Percentiles rank a stretch among this genome's conserved stretches.
These are phyloP conservation scores for Fragaria nilgerrensis DNA, from an alignment of 306 rosid species.

Conservation along the genomic window DNA sequence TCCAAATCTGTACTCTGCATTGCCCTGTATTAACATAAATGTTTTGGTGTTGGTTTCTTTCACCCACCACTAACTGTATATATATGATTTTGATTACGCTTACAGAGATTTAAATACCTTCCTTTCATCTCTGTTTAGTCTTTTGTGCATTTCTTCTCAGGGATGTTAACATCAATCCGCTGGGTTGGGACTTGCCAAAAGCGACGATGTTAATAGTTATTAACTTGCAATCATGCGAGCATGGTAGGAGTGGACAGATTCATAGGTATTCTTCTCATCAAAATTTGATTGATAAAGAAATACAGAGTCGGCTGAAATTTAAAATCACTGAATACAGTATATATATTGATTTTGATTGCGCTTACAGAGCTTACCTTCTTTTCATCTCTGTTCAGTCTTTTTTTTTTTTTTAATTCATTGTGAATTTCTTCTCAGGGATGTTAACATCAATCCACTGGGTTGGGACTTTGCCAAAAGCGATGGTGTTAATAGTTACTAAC, in stretches of 20 bases:
- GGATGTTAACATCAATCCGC: not conserved
- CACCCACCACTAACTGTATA: not conserved
- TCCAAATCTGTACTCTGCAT: not conserved
- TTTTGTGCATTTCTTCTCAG: constrained; percentile 25
- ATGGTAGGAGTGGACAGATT: too few relatives aligned
- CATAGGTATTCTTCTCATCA: too few relatives aligned
- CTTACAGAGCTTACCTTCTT: not conserved
- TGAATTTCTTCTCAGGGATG: constrained; percentile 29
- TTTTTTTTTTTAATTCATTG: not conserved
- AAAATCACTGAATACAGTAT: too few relatives aligned
- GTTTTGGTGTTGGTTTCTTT: too few relatives aligned
- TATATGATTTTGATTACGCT: not conserved
- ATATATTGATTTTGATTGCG: not conserved
- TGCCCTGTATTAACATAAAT: not conserved
- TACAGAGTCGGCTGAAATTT: too few relatives aligned
- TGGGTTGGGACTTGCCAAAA: too few relatives aligned
- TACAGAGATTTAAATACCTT: not conserved
- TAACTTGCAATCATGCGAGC: too few relatives aligned
- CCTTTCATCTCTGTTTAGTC: not conserved
- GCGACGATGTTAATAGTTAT: too few relatives aligned
- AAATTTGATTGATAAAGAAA: too few relatives aligned
- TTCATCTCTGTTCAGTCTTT: not conserved
- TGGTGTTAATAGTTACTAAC: too few relatives aligned
- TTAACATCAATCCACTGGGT: not conserved
- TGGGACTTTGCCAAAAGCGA: too few relatives aligned